These are phyloP conservation scores for Vitis rotundifolia DNA, from an alignment of 164 flowering plant genomes.

Conservation along the genomic window DNA sequence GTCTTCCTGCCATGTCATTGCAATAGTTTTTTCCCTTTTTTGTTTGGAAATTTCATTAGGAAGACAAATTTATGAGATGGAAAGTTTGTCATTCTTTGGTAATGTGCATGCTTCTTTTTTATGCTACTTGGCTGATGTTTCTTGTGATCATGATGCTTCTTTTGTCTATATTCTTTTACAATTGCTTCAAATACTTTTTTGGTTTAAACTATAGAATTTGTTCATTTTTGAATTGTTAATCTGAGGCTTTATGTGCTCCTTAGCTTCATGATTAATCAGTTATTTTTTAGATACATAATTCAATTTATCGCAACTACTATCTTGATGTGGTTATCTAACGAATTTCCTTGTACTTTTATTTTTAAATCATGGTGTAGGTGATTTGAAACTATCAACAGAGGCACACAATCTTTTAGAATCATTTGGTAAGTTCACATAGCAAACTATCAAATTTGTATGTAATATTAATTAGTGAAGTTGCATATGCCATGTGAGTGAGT, in stretches of 20 bases:
- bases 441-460: background rate
- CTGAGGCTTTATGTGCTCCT: no score
- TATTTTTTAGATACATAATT: background rate
- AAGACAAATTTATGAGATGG: no score
- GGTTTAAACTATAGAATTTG: background rate
- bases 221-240: no score
- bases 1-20: no score
- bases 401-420: slow-evolving; percentile 52
- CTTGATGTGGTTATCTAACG: background rate
- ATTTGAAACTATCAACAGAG: slow-evolving; percentile 55
- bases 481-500: background rate
- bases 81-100: no score
- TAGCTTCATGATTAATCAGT: background rate
- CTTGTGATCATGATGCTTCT: background rate
- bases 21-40: no score
- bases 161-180: background rate
- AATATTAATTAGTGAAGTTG: background rate
- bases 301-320: background rate
- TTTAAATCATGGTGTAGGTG: slow-evolving; percentile 33
- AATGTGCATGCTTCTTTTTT: no score
- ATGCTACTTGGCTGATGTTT: no score
- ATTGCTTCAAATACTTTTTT: background rate
- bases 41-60: no score
- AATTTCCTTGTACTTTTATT: background rate
- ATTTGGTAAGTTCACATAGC: slow-evolving; percentile 51